These are phyloP conservation scores for Fraxinus baroniana DNA, from an alignment of 305 asterid genomes.

Conservation along the genomic window DNA sequence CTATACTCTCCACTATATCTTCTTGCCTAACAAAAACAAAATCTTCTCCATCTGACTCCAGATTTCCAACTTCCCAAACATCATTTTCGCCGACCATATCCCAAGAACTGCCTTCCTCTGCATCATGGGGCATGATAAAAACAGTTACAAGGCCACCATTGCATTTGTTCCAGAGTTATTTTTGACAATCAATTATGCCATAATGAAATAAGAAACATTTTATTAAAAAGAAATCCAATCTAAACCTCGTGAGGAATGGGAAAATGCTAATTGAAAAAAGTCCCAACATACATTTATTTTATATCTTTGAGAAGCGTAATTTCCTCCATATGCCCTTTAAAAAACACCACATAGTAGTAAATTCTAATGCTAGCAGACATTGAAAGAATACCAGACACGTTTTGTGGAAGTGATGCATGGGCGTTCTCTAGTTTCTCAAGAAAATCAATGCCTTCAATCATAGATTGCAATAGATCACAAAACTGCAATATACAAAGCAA, in stretches of 20 bases:
- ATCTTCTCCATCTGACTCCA: conserved; percentile 66
- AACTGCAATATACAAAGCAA: conserved; percentile 50
- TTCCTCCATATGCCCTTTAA: not conserved
- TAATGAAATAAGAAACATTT: not conserved
- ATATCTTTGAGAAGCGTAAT: not conserved
- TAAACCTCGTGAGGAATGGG: conserved; percentile 16
- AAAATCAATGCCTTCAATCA: conserved; percentile 77
- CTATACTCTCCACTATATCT: conserved; percentile 93
- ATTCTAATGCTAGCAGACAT: conserved; percentile 14
- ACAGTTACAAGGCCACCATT: not conserved
- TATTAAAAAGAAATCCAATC: not conserved
- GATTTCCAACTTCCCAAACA: conserved; percentile 78
- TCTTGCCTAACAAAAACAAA: conserved; percentile 90
- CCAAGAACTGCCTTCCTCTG: conserved; percentile 93
- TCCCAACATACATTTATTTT: not conserved
- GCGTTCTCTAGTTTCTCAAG: conserved; percentile 75
- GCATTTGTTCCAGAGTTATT: not conserved
- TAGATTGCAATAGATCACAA: conserved; percentile 70
- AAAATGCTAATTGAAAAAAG: not conserved
- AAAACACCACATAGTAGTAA: conserved; percentile 11
- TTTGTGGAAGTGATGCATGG: conserved; percentile 64
- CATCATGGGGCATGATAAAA: conserved; percentile 24
- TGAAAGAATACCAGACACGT: conserved; percentile 49
- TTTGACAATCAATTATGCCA: not conserved
- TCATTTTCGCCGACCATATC: conserved; percentile 83